These are phyloP conservation scores for Aphanomyces invadans DNA, from an alignment of 352 stramenopile species.

Conservation along the genomic window DNA sequence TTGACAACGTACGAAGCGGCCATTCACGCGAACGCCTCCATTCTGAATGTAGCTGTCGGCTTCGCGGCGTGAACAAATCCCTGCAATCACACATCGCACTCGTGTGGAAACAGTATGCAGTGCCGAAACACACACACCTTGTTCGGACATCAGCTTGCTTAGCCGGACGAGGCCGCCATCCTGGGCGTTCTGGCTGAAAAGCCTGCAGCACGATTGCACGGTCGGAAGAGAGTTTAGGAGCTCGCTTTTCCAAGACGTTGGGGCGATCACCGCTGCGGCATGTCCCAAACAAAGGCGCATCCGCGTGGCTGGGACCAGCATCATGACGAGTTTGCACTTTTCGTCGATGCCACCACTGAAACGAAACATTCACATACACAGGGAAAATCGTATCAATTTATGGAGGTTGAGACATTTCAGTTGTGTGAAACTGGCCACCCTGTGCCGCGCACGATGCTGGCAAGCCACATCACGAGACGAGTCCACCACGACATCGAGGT, in stretches of 20 bases:
- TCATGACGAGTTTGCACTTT: not conserved
- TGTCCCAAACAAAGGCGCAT: not conserved
- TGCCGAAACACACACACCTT: slow-evolving; percentile 22
- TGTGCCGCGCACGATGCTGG: too few relatives aligned
- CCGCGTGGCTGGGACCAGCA: not conserved
- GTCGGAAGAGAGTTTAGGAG: too few relatives aligned
- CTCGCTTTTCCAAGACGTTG: not conserved
- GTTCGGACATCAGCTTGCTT: slow-evolving; percentile 73
- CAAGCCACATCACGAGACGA: too few relatives aligned
- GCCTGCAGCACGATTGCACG: not conserved
- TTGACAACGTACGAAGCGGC: slow-evolving; percentile 22
- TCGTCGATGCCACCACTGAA: not conserved
- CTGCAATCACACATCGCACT: slow-evolving; percentile 12
- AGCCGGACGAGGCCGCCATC: slow-evolving; percentile 40
- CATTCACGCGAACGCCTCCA: slow-evolving; percentile 65
- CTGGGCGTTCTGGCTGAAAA: not conserved
- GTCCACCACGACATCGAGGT: too few relatives aligned
- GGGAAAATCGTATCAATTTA: not conserved
- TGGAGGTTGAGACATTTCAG: not conserved
- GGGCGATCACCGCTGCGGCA: too few relatives aligned
- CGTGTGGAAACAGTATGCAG: not conserved
- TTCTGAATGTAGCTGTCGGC: slow-evolving; percentile 74
- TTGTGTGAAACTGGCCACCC: too few relatives aligned
- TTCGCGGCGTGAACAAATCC: slow-evolving; percentile 72
- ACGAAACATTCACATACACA: not conserved